Conservation (phyloP, 129 eudicot genomes). For the Scalesia atractyloides region DNA sequence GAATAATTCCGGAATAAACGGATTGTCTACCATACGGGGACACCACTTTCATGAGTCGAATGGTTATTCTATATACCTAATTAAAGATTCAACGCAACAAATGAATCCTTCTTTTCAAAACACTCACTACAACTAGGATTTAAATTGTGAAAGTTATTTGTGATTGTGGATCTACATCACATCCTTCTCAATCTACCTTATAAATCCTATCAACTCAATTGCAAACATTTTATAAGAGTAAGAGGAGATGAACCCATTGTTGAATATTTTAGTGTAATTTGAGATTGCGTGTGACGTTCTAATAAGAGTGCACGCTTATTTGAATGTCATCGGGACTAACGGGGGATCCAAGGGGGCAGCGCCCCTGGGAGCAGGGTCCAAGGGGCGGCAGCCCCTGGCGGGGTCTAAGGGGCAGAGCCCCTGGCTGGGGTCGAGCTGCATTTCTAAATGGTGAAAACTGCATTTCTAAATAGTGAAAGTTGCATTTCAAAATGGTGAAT, state of each 20-base stretch:
- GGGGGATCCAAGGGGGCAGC: too few relatives aligned
- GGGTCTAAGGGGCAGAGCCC: too few relatives aligned
- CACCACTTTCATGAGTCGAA: constrained; percentile 29
- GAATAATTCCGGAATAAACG: constrained; percentile 18
- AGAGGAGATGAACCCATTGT: neutral
- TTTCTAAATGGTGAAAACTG: too few relatives aligned
- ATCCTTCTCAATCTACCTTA: neutral
- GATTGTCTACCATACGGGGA: constrained; percentile 29
- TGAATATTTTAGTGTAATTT: too few relatives aligned
- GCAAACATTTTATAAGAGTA: neutral
- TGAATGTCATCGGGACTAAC: too few relatives aligned
- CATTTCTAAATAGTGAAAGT: too few relatives aligned
- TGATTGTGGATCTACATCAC: neutral
- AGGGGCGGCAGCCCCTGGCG: too few relatives aligned
- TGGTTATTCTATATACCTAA: neutral
- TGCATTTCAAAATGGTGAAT: too few relatives aligned
- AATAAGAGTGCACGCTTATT: too few relatives aligned
- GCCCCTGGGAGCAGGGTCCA: too few relatives aligned
- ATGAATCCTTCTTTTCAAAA: constrained; percentile 40
- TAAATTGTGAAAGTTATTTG: neutral
- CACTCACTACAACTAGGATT: constrained; percentile 14
- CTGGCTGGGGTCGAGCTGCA: too few relatives aligned
- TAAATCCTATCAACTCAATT: neutral
- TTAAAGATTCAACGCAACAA: constrained; percentile 33
- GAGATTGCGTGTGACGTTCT: too few relatives aligned